A percentile compares a stretch with the other conserved stretches of the same genome.
These are phyloP conservation scores for Boletus tylopilopsis DNA, from an alignment of 768 basidiomycete genomes.

Conservation along the genomic window DNA sequence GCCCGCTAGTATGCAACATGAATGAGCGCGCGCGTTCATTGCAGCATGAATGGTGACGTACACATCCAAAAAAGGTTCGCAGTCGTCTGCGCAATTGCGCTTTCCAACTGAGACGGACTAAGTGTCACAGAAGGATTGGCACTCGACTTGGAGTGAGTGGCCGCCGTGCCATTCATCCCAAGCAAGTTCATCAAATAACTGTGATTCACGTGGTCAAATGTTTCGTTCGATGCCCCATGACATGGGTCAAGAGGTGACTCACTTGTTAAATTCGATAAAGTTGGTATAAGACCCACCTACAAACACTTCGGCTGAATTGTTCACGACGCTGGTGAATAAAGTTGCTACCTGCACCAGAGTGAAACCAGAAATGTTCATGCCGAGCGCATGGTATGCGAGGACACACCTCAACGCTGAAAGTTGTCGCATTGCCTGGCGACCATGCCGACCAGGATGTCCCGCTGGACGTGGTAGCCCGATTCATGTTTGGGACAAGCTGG, in stretches of 20 bases:
- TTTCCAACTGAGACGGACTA: not conserved
- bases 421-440: not conserved
- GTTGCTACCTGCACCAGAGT: not conserved
- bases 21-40: not conserved
- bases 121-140: not conserved
- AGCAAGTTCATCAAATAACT: not conserved
- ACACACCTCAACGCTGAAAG: not conserved
- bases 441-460: not conserved
- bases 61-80: not conserved
- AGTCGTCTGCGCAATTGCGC: not conserved
- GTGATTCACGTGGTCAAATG: not conserved
- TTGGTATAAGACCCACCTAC: not conserved
- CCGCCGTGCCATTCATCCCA: not conserved
- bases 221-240: not conserved
- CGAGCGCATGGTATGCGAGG: not conserved
- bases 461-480: not conserved
- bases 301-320: fast-evolving
- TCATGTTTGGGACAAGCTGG: not conserved
- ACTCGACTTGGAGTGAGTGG: not conserved
- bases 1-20: not conserved
- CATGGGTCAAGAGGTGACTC: not conserved
- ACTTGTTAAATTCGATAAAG: not conserved
- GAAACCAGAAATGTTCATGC: not conserved
- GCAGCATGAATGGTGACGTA: not conserved
- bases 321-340: not conserved